phyloP scores from a whole-genome alignment of 1,284 basidiomycete species.

The Leccinum holopus region DNA sequence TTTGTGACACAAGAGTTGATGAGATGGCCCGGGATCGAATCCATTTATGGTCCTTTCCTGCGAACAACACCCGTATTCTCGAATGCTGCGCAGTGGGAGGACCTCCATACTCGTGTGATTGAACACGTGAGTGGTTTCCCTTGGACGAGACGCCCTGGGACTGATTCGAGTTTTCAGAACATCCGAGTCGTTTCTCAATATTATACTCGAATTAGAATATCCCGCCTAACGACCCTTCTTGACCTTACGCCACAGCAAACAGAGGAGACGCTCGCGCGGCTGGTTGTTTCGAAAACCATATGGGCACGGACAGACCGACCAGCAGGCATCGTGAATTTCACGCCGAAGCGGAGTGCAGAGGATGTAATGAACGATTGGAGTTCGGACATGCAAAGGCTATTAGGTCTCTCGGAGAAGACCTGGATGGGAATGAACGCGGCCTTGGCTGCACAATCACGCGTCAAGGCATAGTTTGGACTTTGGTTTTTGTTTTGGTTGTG shows the following conservation, averaged over 20 bases:
- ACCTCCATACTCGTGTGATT: conserved; percentile 93
- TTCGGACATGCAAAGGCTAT: conserved; percentile 88
- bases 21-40: conserved; percentile 97
- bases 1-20: conserved; percentile 96
- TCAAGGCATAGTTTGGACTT: conserved; percentile 45
- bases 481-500: conserved; percentile 24
- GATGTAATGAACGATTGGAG: conserved; percentile 98
- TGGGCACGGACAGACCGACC: conserved; percentile 96
- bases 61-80: conserved; percentile 82
- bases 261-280: conserved; percentile 83
- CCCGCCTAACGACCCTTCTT: conserved; percentile 82
- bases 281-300: conserved; percentile 90
- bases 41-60: conserved; percentile 84
- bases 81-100: conserved; percentile 85
- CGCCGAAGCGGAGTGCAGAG: conserved; percentile 73
- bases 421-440: conserved; percentile 91
- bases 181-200: conserved; percentile 94
- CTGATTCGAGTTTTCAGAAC: conserved; percentile 58
- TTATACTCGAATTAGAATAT: conserved; percentile 90
- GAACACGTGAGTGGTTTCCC: conserved; percentile 76
- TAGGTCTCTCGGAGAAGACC: conserved; percentile 79
- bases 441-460: conserved; percentile 71
- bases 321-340: conserved; percentile 86
- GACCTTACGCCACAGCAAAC: conserved; percentile 83
- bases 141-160: not conserved